Evolutionary conservation across 768 basidiomycete genomes (phyloP), one percentile per base, ranked within the genome.

Genomic region (Psilocybe subaeruginosa): DNA sequence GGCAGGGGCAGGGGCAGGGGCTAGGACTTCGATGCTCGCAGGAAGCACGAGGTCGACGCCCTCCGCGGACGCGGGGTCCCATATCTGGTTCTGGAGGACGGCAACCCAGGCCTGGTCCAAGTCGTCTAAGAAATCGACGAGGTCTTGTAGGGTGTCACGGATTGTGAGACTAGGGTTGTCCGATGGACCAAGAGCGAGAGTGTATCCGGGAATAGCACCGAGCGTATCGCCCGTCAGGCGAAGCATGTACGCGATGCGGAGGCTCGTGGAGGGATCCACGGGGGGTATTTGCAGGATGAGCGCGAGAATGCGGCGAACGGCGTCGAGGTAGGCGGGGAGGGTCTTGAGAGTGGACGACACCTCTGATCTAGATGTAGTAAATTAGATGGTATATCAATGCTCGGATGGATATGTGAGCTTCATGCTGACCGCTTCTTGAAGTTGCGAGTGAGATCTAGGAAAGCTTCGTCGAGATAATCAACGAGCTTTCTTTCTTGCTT

Each of bases 281-380:
- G 92, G 91, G 0, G 91, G 92, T 52, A 92, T 89, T 68, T 87
- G 90, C 17, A 92, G 76, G 45, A 91, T 80, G 50, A 93, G 69
- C 0, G 82, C 78, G 9, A 93, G 74, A 17, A 92, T 74, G 50
- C 74, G 75, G 19, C 82, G 85, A 31, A 81, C 78, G 3, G 85
- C 82, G 29, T 79, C 78, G 31, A 93, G 82, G 65, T 91, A 93
- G 5, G 79, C 68, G 0, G 78, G 60, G 16, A 93, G 77, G 0
- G 88, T 89, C 37, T 83, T 82, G 1, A 90, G 76, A 16, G 74
- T 78, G 0, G 86, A 81, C 12, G 79, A 80, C 4, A 75, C 77
- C 59, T 85, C 78, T 12, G 83, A 79, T 37, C 85, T 84, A 50
- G 41, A 57, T 12, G 60, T 31, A 31, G 45, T 56, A 30, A 39